phyloP scores from a whole-genome alignment of 2,329 filamentous ascomycete species.

The Penicillium olsonii region DNA sequence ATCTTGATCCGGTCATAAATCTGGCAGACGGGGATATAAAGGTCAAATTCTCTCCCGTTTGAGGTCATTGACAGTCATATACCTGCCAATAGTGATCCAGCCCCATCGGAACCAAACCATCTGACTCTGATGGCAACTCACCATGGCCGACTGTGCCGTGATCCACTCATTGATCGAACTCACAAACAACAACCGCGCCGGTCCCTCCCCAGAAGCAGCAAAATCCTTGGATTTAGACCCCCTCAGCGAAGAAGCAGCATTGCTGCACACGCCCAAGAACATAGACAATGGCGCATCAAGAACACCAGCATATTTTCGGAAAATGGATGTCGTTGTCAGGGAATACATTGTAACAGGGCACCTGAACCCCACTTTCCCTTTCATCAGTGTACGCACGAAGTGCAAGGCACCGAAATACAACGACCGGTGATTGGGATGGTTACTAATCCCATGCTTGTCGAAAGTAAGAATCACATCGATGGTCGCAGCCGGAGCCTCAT shows the following conservation, averaged over 20 bases:
- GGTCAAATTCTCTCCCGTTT: slow-evolving; percentile 54
- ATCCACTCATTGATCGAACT: slow-evolving; percentile 65
- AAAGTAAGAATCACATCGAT: slow-evolving; percentile 91
- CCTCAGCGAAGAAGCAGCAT: slow-evolving; percentile 18
- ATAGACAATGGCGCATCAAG: slow-evolving; percentile 76
- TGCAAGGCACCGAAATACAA: slow-evolving; percentile 77
- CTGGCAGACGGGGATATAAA: background rate
- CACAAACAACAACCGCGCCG: slow-evolving; percentile 66
- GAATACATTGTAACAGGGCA: slow-evolving; percentile 84
- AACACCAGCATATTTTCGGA: slow-evolving; percentile 79
- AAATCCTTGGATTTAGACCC: slow-evolving; percentile 6
- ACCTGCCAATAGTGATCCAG: slow-evolving; percentile 87
- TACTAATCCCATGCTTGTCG: slow-evolving; percentile 77
- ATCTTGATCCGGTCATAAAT: background rate
- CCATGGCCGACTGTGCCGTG: slow-evolving; percentile 83
- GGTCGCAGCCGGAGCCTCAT: slow-evolving; percentile 51
- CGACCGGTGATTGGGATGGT: slow-evolving; percentile 90
- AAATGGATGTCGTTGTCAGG: slow-evolving; percentile 68
- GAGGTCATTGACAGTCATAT: slow-evolving; percentile 95
- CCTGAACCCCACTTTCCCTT: slow-evolving; percentile 62
- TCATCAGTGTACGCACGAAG: slow-evolving; percentile 70
- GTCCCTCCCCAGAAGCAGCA: slow-evolving; percentile 30
- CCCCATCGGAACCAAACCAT: slow-evolving; percentile 99
- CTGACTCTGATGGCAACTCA: slow-evolving; percentile 84
- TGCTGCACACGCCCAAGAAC: slow-evolving; percentile 52